Evolutionary conservation across 129 eudicot species (phyloP).

Genomic region (Mikania micrantha): DNA sequence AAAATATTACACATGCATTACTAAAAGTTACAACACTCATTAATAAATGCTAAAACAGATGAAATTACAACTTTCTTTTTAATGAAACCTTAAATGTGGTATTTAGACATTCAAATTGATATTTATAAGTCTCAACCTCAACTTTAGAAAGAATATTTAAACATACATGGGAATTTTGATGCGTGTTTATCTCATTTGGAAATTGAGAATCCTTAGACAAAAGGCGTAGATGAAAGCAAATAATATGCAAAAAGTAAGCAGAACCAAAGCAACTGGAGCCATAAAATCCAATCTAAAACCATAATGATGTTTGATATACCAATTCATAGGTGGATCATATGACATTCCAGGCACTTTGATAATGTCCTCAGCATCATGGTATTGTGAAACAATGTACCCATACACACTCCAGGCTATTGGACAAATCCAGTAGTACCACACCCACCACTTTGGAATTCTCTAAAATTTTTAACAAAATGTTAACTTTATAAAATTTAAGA

Average conservation of each 20-base stretch:
- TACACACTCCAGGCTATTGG: conserved; percentile 70
- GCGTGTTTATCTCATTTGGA: conserved; percentile 38
- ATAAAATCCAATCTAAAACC: conserved; percentile 45
- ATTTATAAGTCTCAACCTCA: neutral
- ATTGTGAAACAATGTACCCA: conserved; percentile 52
- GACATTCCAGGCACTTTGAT: conserved; percentile 44
- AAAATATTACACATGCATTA: too few relatives aligned
- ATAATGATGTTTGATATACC: conserved; percentile 30
- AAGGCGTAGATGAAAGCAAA: conserved; percentile 47
- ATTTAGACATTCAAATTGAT: neutral
- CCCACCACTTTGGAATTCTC: conserved; percentile 66
- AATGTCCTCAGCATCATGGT: conserved; percentile 37
- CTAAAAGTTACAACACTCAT: neutral
- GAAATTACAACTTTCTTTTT: neutral
- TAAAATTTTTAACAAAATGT: conserved; percentile 2
- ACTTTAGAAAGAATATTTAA: neutral
- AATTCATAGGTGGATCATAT: conserved; percentile 25
- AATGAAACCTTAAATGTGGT: neutral
- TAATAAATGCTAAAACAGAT: neutral
- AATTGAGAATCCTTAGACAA: conserved; percentile 42
- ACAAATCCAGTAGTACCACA: conserved; percentile 70
- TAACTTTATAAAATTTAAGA: neutral
- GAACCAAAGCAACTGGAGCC: conserved; percentile 42
- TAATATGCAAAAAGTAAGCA: conserved; percentile 47
- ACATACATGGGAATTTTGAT: neutral